phyloP scores from a whole-genome alignment of 768 basidiomycete genomes.

The Stropharia rugosoannulata region DNA sequence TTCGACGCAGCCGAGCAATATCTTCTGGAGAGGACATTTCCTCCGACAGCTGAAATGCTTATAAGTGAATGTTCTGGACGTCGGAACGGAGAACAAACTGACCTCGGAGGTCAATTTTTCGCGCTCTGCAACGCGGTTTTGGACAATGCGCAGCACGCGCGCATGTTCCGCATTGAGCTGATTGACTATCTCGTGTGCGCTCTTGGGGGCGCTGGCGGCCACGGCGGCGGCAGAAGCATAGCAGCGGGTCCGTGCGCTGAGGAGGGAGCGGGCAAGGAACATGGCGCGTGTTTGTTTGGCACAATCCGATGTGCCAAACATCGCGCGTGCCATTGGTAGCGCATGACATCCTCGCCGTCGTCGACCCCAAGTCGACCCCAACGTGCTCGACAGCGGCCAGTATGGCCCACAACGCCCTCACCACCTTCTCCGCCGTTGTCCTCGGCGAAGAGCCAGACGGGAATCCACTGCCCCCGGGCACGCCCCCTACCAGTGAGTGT shows the following conservation, averaged over 20 bases:
- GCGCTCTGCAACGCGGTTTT: slow-evolving; percentile 53
- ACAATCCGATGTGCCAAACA: slow-evolving; percentile 15
- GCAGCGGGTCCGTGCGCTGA: background rate
- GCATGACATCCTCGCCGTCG: no score
- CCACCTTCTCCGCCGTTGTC: slow-evolving; percentile 18
- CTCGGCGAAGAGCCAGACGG: slow-evolving; percentile 32
- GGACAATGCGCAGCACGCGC: slow-evolving; percentile 53
- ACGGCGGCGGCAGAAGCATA: background rate
- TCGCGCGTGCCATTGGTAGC: background rate
- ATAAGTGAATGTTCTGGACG: slow-evolving; percentile 5
- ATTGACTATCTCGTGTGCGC: slow-evolving; percentile 13
- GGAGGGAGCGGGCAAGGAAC: slow-evolving; percentile 13
- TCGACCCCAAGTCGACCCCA: background rate
- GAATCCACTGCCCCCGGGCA: slow-evolving; percentile 54
- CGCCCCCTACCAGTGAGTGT: slow-evolving; percentile 61
- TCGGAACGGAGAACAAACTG: slow-evolving; percentile 9
- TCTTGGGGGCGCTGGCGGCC: background rate
- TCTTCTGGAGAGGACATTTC: slow-evolving; percentile 54
- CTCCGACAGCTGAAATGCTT: slow-evolving; percentile 44
- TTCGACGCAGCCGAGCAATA: slow-evolving; percentile 54
- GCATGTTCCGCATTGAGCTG: slow-evolving; percentile 42
- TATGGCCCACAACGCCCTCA: slow-evolving; percentile 19
- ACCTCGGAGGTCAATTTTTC: slow-evolving; percentile 44
- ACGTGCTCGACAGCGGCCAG: slow-evolving; percentile 5
- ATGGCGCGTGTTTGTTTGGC: slow-evolving; percentile 20